phyloP scores from a whole-genome alignment of 495 filamentous ascomycete species.

The Penicillium fimorum region DNA sequence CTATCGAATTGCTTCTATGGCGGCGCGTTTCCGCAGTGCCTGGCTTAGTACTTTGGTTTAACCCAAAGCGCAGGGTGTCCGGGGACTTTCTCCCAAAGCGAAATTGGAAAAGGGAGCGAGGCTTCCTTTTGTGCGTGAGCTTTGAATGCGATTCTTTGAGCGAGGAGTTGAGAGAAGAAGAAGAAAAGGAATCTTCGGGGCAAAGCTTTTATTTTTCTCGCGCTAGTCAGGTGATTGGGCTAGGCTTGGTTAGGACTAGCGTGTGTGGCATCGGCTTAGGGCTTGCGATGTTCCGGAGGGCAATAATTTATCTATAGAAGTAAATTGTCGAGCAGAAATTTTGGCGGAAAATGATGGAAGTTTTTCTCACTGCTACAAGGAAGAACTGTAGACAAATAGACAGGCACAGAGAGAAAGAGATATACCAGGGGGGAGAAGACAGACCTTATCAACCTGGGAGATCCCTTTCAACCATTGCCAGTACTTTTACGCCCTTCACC shows the following conservation, averaged over 20 bases:
- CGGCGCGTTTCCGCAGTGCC: conserved; percentile 93
- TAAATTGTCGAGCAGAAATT: background rate
- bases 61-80: conserved; percentile 69
- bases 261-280: background rate
- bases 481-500: background rate
- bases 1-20: conserved; percentile 94
- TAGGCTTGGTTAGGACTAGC: conserved; percentile 27
- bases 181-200: conserved; percentile 13
- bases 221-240: conserved; percentile 23
- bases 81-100: conserved; percentile 99
- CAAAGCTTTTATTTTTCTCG: conserved; percentile 24
- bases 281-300: background rate
- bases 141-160: conserved; percentile 99
- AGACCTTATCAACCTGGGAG: background rate
- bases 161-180: conserved; percentile 69
- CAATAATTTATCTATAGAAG: background rate
- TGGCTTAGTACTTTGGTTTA: conserved; percentile 34
- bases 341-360: background rate
- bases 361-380: background rate
- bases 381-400: too few species aligned
- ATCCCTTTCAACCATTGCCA: background rate
- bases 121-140: conserved; percentile 81
- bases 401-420: background rate
- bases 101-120: conserved; percentile 31
- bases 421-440: background rate